These are phyloP conservation scores for Coemansia interrupta DNA, from an alignment of 192 early-diverging fungal species.

Conservation along the genomic window DNA sequence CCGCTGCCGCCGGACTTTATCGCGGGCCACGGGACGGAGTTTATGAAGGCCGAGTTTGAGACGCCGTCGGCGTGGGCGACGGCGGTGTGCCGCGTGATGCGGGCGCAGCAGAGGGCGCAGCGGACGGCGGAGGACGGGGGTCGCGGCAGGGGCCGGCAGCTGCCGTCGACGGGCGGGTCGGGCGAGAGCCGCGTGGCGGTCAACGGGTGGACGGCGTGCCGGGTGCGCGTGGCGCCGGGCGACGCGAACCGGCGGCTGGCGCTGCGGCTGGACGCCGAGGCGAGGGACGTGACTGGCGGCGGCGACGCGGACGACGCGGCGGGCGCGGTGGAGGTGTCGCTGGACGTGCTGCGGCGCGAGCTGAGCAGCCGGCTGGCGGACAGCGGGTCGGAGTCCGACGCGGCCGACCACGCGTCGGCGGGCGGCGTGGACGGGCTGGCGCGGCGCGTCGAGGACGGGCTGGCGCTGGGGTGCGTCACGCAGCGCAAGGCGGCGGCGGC, in stretches of 20 bases:
- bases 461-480: constrained; percentile 37
- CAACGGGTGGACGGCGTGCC: constrained; percentile 66
- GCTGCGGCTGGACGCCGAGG: constrained; percentile 13
- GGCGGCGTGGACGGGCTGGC: constrained; percentile 41
- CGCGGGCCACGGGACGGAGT: constrained; percentile 21
- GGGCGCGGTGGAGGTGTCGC: constrained; percentile 18
- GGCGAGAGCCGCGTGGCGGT: constrained; percentile 56
- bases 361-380: constrained; percentile 10
- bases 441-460: constrained; percentile 26
- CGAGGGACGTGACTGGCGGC: neutral
- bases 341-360: constrained; percentile 38
- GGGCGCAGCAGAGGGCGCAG: constrained; percentile 35
- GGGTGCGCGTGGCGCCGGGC: constrained; percentile 28
- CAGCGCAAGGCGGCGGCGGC: constrained; percentile 32
- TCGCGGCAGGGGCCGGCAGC: neutral
- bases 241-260: constrained; percentile 21
- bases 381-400: constrained; percentile 9
- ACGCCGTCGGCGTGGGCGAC: constrained; percentile 66
- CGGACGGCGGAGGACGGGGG: neutral
- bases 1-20: constrained; percentile 27
- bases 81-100: constrained; percentile 56
- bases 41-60: constrained; percentile 53
- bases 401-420: constrained; percentile 27
- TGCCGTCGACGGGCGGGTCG: neutral
- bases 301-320: neutral